phyloP scores from a whole-genome alignment of 768 basidiomycete genomes.

The Hortiboletus flavorubellus region DNA sequence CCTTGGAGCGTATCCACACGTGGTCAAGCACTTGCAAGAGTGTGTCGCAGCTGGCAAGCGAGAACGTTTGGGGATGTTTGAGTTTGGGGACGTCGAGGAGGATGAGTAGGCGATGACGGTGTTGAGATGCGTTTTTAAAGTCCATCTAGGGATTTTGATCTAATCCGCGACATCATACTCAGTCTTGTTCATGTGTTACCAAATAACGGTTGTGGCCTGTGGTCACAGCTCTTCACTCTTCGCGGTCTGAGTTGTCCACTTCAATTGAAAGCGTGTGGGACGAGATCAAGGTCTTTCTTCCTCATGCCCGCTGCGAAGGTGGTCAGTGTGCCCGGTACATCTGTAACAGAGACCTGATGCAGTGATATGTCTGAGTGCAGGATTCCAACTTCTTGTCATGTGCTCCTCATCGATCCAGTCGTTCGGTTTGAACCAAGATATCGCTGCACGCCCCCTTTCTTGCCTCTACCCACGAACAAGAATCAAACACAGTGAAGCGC shows the following conservation, averaged over 20 bases:
- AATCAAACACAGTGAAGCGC: neutral
- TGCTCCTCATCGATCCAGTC: neutral
- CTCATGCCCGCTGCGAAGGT: neutral
- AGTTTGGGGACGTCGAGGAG: conserved; percentile 89
- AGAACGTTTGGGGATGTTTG: conserved; percentile 79
- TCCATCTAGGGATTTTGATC: conserved; percentile 15
- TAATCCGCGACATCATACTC: conserved; percentile 6
- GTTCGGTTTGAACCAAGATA: neutral
- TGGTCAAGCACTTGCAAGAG: conserved; percentile 62
- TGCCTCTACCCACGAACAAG: neutral
- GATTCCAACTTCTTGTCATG: conserved; percentile 3
- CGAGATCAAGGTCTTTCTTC: neutral
- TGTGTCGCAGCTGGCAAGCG: conserved; percentile 64
- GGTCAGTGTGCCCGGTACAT: neutral
- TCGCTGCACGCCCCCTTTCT: neutral
- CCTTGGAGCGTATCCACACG: conserved; percentile 61
- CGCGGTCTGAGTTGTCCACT: conserved; percentile 1
- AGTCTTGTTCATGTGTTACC: neutral
- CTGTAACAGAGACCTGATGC: neutral
- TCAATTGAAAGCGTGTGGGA: neutral
- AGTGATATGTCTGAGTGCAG: neutral
- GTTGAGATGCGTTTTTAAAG: conserved; percentile 15
- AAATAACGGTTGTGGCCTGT: neutral
- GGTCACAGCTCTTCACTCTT: neutral
- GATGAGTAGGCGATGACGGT: conserved; percentile 46